Percentiles rank a stretch among this genome's conserved stretches.
phyloP scores from a whole-genome alignment of 2,329 filamentous ascomycete genomes.

The Clonostachys chloroleuca region DNA sequence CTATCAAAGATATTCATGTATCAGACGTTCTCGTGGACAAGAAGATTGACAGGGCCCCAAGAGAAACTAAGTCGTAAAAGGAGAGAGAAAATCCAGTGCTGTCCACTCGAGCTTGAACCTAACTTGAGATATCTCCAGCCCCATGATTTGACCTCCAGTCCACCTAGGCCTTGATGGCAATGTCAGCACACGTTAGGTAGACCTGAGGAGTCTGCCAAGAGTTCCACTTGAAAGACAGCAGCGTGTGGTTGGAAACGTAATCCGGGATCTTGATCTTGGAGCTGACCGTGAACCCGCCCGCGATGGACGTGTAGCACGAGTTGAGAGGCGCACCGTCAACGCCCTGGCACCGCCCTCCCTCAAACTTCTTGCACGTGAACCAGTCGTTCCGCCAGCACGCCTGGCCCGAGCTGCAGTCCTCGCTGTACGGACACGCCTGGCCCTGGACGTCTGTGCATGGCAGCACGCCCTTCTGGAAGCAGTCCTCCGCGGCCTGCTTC shows the following conservation, averaged over 20 bases:
- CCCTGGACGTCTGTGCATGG: conserved; percentile 44
- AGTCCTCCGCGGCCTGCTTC: conserved; percentile 48
- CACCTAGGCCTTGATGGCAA: conserved; percentile 26
- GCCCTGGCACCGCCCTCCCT: conserved; percentile 32
- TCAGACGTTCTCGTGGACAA: no score
- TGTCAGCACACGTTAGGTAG: conserved; percentile 48
- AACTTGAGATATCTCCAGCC: no score
- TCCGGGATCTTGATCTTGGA: conserved; percentile 46
- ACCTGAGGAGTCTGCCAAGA: conserved; percentile 49
- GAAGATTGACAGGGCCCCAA: no score
- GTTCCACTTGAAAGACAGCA: conserved; percentile 50
- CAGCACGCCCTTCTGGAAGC: conserved; percentile 41
- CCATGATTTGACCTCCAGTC: no score
- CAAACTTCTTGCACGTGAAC: conserved; percentile 47
- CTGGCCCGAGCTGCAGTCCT: conserved; percentile 37
- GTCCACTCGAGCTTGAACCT: no score
- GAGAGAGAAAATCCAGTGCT: no score
- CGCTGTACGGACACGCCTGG: conserved; percentile 40
- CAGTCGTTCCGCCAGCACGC: conserved; percentile 45
- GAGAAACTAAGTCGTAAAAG: no score
- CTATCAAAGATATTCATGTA: no score
- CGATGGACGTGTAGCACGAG: conserved; percentile 46
- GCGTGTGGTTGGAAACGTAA: conserved; percentile 41
- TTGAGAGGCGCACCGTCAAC: conserved; percentile 35
- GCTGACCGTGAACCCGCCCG: conserved; percentile 47